Percentiles rank a stretch among this genome's conserved stretches.
These are phyloP conservation scores for Hylodesmum podocarpum DNA, from an alignment of 306 rosid genomes.

Conservation along the genomic window DNA sequence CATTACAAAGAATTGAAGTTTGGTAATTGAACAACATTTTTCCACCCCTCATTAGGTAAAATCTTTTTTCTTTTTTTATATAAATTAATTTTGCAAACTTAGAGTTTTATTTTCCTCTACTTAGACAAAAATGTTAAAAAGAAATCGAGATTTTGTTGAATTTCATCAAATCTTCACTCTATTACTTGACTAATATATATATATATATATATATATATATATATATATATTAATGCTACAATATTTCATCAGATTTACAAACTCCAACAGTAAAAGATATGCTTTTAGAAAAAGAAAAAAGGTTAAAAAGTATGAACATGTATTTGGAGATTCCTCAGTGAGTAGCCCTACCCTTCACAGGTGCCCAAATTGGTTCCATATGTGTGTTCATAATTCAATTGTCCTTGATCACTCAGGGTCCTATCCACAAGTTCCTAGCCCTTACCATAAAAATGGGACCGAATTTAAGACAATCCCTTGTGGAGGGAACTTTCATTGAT, in stretches of 20 bases:
- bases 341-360: slow-evolving; percentile 16
- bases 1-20: background rate
- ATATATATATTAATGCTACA: background rate
- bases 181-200: background rate
- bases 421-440: slow-evolving; percentile 19
- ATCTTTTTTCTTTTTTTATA: background rate
- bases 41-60: background rate
- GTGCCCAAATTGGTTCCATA: slow-evolving; percentile 11
- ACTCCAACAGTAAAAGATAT: no score
- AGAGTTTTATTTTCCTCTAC: background rate
- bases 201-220: no score
- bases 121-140: background rate
- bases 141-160: background rate
- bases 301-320: background rate
- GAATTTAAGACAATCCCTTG: slow-evolving; percentile 43
- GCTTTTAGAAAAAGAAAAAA: no score
- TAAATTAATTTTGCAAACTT: background rate
- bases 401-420: slow-evolving; percentile 22
- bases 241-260: background rate
- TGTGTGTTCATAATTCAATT: slow-evolving; percentile 24
- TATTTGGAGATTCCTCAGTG: background rate
- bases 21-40: background rate
- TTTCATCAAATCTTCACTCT: background rate
- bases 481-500: slow-evolving; percentile 38
- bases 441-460: slow-evolving; percentile 31